These are phyloP conservation scores for Saraca asoca DNA, from an alignment of 331 rosid genomes.

Conservation along the genomic window DNA sequence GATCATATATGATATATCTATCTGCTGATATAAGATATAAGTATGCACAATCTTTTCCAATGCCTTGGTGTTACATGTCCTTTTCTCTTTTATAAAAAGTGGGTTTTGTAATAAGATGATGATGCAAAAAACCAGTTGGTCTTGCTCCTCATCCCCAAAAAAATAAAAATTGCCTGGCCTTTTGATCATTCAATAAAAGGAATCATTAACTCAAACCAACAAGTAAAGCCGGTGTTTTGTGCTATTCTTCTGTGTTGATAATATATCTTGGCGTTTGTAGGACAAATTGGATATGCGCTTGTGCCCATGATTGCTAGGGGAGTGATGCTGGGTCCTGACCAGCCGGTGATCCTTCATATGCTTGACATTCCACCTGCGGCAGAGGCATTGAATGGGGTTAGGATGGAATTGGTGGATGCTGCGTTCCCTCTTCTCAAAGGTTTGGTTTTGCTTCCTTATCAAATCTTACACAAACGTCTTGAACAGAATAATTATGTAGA, in stretches of 20 bases:
- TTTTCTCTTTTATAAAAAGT: background rate
- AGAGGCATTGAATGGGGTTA: slow-evolving; percentile 88
- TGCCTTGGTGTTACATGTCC: background rate
- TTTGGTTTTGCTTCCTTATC: slow-evolving; percentile 8
- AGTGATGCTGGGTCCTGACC: slow-evolving; percentile 73
- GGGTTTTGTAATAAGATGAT: background rate
- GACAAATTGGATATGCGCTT: slow-evolving; percentile 91
- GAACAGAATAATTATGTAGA: background rate
- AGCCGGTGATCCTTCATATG: slow-evolving; percentile 79
- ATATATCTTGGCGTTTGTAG: slow-evolving; percentile 38
- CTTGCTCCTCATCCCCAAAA: background rate
- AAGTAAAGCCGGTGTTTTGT: background rate
- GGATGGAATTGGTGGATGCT: slow-evolving; percentile 94
- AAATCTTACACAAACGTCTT: background rate
- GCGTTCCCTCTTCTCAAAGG: slow-evolving; percentile 93
- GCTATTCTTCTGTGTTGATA: slow-evolving; percentile 22
- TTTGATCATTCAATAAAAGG: background rate
- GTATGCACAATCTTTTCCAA: background rate
- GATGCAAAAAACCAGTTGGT: background rate
- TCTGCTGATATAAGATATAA: background rate
- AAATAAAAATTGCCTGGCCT: background rate
- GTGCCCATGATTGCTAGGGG: slow-evolving; percentile 99
- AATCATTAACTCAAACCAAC: background rate
- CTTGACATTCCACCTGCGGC: slow-evolving; percentile 76
- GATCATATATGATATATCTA: slow-evolving; percentile 14